These are phyloP conservation scores for Tetrapisispora phaffii DNA, from an alignment of 805 yeast species.

Conservation along the genomic window DNA sequence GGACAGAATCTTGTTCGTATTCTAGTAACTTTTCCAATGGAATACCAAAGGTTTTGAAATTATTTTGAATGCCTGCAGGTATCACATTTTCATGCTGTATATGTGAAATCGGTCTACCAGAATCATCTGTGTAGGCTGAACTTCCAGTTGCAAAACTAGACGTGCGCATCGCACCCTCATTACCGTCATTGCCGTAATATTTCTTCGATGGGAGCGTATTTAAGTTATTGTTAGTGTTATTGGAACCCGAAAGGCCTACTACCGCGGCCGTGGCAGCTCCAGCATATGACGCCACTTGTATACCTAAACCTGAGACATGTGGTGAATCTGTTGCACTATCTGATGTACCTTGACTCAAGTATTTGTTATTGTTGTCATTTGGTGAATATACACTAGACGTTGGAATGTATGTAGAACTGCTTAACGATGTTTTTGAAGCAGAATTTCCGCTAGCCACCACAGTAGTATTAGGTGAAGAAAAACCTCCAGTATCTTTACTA, in stretches of 20 bases:
- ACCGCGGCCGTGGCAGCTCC: background rate
- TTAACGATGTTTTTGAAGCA: background rate
- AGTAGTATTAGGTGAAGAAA: background rate
- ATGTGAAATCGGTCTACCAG: conserved; percentile 27
- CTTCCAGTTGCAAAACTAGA: conserved; percentile 23
- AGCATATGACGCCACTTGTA: background rate
- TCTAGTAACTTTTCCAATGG: conserved; percentile 70
- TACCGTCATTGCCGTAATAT: background rate
- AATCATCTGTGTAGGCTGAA: conserved; percentile 14
- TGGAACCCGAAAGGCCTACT: background rate
- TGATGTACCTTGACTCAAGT: background rate
- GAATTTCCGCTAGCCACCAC: background rate
- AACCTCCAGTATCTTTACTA: background rate
- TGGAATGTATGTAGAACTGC: background rate
- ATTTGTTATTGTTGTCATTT: background rate
- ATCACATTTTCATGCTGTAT: conserved; percentile 23
- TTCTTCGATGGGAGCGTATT: background rate
- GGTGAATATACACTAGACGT: conserved; percentile 6
- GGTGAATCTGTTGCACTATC: background rate
- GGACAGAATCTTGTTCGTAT: conserved; percentile 85
- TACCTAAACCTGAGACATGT: background rate
- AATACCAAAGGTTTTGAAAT: conserved; percentile 62
- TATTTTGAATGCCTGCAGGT: conserved; percentile 32
- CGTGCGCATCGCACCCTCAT: conserved; percentile 6
- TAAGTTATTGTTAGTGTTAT: background rate